Conservation (phyloP, 495 filamentous ascomycete genomes). For the Xylaria acuta region DNA sequence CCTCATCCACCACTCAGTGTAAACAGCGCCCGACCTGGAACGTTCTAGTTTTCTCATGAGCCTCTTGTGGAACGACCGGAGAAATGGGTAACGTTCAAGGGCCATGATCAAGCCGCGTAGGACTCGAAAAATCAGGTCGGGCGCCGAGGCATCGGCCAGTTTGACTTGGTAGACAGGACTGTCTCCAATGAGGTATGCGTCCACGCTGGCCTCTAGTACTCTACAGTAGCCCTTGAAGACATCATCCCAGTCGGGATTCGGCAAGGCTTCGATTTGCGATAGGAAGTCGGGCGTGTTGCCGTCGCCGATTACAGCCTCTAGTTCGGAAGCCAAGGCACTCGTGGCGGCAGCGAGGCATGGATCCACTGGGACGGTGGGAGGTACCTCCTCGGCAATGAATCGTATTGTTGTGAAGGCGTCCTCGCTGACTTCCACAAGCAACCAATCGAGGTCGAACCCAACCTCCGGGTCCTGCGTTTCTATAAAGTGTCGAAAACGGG, state of each 20-base stretch:
- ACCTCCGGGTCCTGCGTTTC: background rate
- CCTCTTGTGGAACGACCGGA: background rate
- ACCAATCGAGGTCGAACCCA: background rate
- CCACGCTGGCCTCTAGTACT: background rate
- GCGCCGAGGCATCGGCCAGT: background rate
- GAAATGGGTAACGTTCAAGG: background rate
- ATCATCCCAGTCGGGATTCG: constrained; percentile 2
- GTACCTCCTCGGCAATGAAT: background rate
- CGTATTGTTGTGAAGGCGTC: background rate
- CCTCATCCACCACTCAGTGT: background rate
- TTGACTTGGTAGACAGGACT: background rate
- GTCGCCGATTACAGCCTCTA: background rate
- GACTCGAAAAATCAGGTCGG: background rate
- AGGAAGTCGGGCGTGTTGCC: background rate
- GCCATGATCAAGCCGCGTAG: background rate
- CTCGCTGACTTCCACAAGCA: background rate
- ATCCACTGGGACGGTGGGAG: background rate
- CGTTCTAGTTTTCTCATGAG: background rate
- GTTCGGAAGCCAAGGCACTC: background rate
- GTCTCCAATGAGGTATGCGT: background rate
- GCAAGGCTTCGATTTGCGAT: background rate
- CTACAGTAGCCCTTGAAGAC: background rate
- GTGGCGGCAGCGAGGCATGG: background rate
- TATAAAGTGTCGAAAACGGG: background rate
- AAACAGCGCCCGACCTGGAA: background rate